A percentile compares a stretch with the other conserved stretches of the same genome.
phyloP scores from a whole-genome alignment of 345 rosid species.

The Arabidopsis suecica region DNA sequence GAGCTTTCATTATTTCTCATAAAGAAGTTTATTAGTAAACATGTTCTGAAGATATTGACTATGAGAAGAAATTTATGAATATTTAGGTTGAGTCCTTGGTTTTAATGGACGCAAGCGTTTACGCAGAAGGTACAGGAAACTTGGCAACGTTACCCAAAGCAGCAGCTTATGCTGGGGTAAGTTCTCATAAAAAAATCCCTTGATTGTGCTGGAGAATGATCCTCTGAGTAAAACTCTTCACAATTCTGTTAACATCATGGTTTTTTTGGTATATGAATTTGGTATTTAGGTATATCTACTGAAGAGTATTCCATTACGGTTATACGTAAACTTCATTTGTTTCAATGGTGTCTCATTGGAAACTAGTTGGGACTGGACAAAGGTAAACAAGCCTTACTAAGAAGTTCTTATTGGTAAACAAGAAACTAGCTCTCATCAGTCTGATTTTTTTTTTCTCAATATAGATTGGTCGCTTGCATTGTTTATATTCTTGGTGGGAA shows the following conservation, averaged over 20 bases:
- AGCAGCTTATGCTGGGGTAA: constrained; percentile 88
- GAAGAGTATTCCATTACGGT: constrained; percentile 76
- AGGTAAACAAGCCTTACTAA: constrained; percentile 53
- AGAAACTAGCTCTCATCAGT: constrained; percentile 1
- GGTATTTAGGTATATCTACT: constrained; percentile 62
- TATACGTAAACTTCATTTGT: constrained; percentile 61
- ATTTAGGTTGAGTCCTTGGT: constrained; percentile 77
- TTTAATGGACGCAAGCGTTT: constrained; percentile 90
- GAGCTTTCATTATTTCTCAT: constrained; percentile 14
- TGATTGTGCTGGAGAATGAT: constrained; percentile 2
- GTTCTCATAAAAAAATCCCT: constrained; percentile 20
- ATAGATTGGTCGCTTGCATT: constrained; percentile 89
- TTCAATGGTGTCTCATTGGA: constrained; percentile 61
- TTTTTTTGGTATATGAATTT: constrained; percentile 3
- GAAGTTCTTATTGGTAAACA: neutral
- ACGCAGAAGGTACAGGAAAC: constrained; percentile 89
- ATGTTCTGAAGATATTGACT: constrained; percentile 15
- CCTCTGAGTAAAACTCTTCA: neutral
- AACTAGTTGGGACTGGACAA: constrained; percentile 77
- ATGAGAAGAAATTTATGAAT: constrained; percentile 12
- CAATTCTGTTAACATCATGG: neutral
- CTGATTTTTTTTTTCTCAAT: constrained; percentile 19
- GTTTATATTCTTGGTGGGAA: constrained; percentile 91
- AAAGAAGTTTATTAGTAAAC: neutral
- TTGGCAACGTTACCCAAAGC: constrained; percentile 72